Evolutionary conservation across 495 filamentous ascomycete genomes (phyloP).

Genomic region (Physcia stellaris): DNA sequence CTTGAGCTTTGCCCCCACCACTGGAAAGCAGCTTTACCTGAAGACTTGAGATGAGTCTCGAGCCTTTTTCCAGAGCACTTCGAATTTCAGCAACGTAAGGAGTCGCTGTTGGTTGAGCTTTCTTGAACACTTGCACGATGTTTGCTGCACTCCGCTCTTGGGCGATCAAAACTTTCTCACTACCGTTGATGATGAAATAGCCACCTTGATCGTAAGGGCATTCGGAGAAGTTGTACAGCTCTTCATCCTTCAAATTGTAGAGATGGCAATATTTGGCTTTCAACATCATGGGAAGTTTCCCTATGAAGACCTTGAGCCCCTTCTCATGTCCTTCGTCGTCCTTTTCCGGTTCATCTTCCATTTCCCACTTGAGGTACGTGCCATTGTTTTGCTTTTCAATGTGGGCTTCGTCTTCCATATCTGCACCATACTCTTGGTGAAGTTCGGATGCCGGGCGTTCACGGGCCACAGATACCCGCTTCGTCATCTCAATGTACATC

Average conservation of each 20-base stretch:
- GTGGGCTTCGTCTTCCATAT: constrained; percentile 26
- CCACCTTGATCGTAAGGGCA: constrained; percentile 96
- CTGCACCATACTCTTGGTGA: constrained; percentile 33
- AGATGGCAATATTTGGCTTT: constrained; percentile 89
- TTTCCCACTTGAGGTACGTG: constrained; percentile 36
- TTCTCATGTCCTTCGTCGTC: constrained; percentile 50
- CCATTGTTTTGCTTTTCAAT: constrained; percentile 31
- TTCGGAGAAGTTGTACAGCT: constrained; percentile 77
- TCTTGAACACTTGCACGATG: constrained; percentile 98
- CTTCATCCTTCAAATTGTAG: constrained; percentile 62
- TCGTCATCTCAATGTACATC: constrained; percentile 72
- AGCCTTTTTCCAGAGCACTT: constrained; percentile 92
- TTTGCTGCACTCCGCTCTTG: constrained; percentile 96
- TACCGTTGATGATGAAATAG: constrained; percentile 99
- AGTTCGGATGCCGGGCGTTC: constrained; percentile 48
- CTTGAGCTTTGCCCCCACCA: constrained; percentile 65
- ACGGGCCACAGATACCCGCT: constrained; percentile 64
- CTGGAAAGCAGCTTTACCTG: constrained; percentile 78
- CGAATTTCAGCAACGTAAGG: constrained; percentile 92
- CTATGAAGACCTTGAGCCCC: constrained; percentile 70
- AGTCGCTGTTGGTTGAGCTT: constrained; percentile 71
- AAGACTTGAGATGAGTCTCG: constrained; percentile 79
- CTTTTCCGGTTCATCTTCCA: constrained; percentile 42
- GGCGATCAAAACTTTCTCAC: constrained; percentile 95
- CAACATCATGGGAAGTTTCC: constrained; percentile 93